Conservation (phyloP, 345 rosid species). For the Stellera chamaejasme region DNA sequence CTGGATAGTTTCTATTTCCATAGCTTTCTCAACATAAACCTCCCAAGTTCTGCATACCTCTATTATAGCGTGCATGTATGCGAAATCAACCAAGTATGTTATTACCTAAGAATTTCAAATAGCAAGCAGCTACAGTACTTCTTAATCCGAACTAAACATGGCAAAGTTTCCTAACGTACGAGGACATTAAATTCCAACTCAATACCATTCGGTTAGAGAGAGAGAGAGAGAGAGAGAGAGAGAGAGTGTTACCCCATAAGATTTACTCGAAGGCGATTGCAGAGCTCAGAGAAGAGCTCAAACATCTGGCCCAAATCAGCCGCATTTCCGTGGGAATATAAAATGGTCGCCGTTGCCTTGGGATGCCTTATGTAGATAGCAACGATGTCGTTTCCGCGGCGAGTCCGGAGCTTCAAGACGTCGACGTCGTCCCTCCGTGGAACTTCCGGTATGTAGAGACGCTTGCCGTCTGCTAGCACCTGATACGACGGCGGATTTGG, state of each 20-base stretch:
- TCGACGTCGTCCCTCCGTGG: constrained; percentile 64
- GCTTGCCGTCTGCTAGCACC: constrained; percentile 41
- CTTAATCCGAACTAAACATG: too few relatives aligned
- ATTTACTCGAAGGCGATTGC: constrained; percentile 75
- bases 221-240: neutral
- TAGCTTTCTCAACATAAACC: too few relatives aligned
- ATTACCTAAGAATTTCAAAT: too few relatives aligned
- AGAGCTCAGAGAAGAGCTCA: constrained; percentile 83
- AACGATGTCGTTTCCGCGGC: constrained; percentile 71
- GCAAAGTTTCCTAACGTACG: too few relatives aligned
- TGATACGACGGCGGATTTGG: constrained; percentile 83
- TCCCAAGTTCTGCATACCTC: too few relatives aligned
- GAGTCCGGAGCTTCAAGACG: constrained; percentile 64
- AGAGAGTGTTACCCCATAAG: constrained; percentile 66
- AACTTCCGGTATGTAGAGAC: constrained; percentile 44
- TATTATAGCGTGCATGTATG: too few relatives aligned
- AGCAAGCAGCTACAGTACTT: too few relatives aligned
- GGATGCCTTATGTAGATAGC: constrained; percentile 71
- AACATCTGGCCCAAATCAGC: constrained; percentile 96
- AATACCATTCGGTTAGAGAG: too few relatives aligned
- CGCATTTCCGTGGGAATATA: constrained; percentile 97
- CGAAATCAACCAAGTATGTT: too few relatives aligned
- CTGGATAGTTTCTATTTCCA: too few relatives aligned
- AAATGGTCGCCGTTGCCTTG: constrained; percentile 58
- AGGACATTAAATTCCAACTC: too few relatives aligned